A percentile compares a stretch with the other conserved stretches of the same genome.
Conservation (phyloP, 2,329 filamentous ascomycete species). For the Exophiala oligosperma region DNA sequence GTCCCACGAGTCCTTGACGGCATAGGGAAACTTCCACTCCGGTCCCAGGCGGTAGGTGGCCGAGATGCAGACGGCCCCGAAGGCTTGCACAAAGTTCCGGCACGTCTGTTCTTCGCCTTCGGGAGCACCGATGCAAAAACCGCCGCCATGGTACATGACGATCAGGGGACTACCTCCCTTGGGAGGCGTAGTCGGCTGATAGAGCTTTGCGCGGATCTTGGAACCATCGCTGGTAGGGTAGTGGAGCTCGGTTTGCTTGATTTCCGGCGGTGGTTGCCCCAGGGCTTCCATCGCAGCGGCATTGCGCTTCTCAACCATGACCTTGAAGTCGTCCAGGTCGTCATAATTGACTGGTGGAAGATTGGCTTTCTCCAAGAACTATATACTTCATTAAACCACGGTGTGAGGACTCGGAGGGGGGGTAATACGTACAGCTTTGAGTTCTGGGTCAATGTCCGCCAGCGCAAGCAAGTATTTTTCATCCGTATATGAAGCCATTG, state of each 20-base stretch:
- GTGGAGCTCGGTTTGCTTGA: conserved; percentile 27
- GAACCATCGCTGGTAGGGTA: conserved; percentile 30
- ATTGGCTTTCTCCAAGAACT: conserved; percentile 27
- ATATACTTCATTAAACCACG: conserved; percentile 1
- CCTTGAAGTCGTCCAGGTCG: conserved; percentile 22
- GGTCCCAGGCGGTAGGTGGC: conserved; percentile 28
- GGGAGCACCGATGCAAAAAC: conserved; percentile 30
- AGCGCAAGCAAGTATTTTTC: conserved; percentile 32
- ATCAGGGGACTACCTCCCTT: conserved; percentile 24
- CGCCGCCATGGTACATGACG: conserved; percentile 31
- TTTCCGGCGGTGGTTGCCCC: conserved; percentile 20
- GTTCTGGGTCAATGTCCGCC: conserved; percentile 33
- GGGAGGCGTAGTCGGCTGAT: conserved; percentile 22
- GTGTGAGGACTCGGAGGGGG: too few species aligned
- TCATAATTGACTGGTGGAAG: conserved; percentile 22
- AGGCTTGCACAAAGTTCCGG: conserved; percentile 28
- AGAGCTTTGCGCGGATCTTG: conserved; percentile 28
- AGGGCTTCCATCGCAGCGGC: conserved; percentile 14
- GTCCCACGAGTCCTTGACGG: conserved; percentile 29
- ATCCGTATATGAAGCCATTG: conserved; percentile 14
- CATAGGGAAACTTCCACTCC: conserved; percentile 28
- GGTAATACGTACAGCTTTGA: conserved; percentile 30
- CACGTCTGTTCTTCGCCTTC: conserved; percentile 28
- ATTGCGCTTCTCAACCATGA: conserved; percentile 21
- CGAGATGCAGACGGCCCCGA: conserved; percentile 24